These are phyloP conservation scores for Bretschneidera sinensis DNA, from an alignment of 345 rosid genomes.

Conservation along the genomic window DNA sequence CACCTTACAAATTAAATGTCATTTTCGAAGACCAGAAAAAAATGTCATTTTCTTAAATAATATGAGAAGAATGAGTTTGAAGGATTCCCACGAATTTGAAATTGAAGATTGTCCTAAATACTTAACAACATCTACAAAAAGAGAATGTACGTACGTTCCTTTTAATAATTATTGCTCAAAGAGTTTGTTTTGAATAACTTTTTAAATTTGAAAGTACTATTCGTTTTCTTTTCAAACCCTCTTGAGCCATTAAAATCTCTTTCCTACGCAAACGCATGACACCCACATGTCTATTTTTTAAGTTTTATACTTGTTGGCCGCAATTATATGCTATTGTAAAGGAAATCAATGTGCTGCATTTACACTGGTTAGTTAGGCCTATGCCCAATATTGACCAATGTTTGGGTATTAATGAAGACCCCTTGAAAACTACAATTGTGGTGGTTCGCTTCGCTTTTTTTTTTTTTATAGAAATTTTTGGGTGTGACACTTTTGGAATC, in stretches of 20 bases:
- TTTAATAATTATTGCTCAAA: too few species aligned
- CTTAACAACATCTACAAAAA: background rate
- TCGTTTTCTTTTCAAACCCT: background rate
- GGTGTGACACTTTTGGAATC: too few species aligned
- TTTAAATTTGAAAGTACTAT: background rate
- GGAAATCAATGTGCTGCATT: conserved; percentile 11
- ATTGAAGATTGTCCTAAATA: conserved; percentile 4
- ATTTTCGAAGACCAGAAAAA: conserved; percentile 1
- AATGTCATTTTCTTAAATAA: too few species aligned
- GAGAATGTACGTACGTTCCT: too few species aligned
- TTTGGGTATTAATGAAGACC: background rate
- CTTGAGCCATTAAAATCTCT: background rate
- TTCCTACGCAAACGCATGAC: background rate
- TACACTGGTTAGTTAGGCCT: conserved; percentile 17
- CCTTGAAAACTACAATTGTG: conserved; percentile 2
- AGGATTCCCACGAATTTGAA: conserved; percentile 23
- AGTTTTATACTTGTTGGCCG: conserved; percentile 8
- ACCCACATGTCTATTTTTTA: background rate
- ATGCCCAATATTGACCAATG: conserved; percentile 9
- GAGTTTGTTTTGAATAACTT: conserved; percentile 9
- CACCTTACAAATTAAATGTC: conserved; percentile 3
- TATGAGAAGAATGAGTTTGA: too few species aligned
- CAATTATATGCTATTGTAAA: background rate
- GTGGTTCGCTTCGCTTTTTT: too few species aligned
- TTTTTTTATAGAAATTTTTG: too few species aligned